Percentiles rank a stretch among this genome's conserved stretches.
These are phyloP conservation scores for Nicotiana tabacum DNA, from an alignment of 257 asterid species.

Conservation along the genomic window DNA sequence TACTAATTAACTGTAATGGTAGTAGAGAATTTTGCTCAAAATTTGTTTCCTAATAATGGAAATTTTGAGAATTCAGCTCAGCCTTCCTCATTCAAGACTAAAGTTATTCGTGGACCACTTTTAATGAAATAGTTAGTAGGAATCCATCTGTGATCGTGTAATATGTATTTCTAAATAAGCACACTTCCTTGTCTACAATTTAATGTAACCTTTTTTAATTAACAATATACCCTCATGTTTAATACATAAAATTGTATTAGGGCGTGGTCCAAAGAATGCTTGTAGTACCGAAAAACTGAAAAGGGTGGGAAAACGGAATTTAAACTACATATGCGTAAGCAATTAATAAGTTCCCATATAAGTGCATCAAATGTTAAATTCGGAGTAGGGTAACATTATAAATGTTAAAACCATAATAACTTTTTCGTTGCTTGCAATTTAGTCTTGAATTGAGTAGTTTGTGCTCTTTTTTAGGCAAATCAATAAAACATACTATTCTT, in stretches of 20 bases:
- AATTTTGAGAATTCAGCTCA: neutral
- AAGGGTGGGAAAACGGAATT: neutral
- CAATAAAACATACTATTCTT: conserved; percentile 7
- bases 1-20: neutral
- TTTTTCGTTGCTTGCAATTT: neutral
- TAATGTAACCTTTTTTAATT: neutral
- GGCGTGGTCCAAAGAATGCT: neutral
- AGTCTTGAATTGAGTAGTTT: neutral
- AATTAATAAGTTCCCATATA: neutral
- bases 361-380: neutral
- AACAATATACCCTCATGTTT: neutral
- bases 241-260: neutral
- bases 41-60: neutral
- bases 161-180: neutral
- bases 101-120: neutral
- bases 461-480: neutral
- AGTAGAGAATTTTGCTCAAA: neutral
- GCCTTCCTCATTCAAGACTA: neutral
- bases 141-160: neutral
- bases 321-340: neutral
- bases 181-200: neutral
- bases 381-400: neutral
- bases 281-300: neutral
- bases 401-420: neutral
- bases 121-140: neutral